phyloP scores from a whole-genome alignment of 208 protist genomes.

The Leishmania tropica region DNA sequence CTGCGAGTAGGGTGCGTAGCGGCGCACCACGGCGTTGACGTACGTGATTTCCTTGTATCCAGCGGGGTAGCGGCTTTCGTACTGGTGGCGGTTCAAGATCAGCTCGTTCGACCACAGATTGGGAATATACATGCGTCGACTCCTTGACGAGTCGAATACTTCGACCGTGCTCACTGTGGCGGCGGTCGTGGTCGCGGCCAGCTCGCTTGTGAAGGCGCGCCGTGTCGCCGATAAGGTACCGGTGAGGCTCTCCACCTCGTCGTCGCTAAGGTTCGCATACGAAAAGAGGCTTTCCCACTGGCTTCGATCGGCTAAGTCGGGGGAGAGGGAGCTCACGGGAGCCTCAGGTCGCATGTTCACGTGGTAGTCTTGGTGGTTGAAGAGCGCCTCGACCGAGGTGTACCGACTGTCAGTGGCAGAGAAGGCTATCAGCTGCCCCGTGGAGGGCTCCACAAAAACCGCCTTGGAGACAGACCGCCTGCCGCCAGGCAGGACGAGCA shows the following conservation, averaged over 20 bases:
- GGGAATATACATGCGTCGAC: conserved; percentile 37
- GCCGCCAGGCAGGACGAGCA: conserved; percentile 81
- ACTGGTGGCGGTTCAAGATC: conserved; percentile 72
- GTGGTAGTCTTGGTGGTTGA: conserved; percentile 90
- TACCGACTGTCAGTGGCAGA: conserved; percentile 57
- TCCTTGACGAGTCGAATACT: conserved; percentile 24
- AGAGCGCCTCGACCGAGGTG: conserved; percentile 86
- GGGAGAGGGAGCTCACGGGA: conserved; percentile 60
- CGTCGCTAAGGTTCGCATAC: conserved; percentile 25
- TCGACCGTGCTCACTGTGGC: conserved; percentile 11
- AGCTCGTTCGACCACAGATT: conserved; percentile 76
- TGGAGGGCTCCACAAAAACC: conserved; percentile 89
- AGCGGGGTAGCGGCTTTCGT: conserved; percentile 81
- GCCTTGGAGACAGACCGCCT: conserved; percentile 54
- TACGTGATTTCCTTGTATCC: conserved; percentile 74
- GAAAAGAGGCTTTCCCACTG: conserved; percentile 86
- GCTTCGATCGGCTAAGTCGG: conserved; percentile 60
- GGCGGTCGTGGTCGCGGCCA: conserved; percentile 11
- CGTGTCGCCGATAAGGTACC: conserved; percentile 20
- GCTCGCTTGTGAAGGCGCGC: conserved; percentile 22
- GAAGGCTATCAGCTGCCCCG: conserved; percentile 61
- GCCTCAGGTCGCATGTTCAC: conserved; percentile 77
- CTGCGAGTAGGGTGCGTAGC: conserved; percentile 82
- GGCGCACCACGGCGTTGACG: conserved; percentile 65
- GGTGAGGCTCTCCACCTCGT: conserved; percentile 17